Conservation (phyloP, 768 basidiomycete genomes). For the Strobilomyces echinocephalus region DNA sequence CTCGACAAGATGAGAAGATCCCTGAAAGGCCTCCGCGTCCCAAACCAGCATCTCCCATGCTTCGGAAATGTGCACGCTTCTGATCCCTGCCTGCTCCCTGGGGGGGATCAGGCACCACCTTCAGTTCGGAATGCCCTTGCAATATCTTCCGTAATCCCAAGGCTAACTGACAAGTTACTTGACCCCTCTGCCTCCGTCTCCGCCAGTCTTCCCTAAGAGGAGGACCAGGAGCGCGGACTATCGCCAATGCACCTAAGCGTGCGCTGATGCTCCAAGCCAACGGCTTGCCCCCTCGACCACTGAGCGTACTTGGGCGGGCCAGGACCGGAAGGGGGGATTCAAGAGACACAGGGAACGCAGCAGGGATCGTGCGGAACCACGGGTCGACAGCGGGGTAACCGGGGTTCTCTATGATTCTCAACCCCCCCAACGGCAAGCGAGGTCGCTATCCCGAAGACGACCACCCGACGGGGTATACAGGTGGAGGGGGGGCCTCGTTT, state of each 20-base stretch:
- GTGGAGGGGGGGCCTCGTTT: constrained; percentile 31
- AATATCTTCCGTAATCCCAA: constrained; percentile 12
- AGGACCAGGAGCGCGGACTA: constrained; percentile 8
- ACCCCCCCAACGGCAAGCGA: constrained; percentile 13
- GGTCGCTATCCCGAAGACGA: constrained; percentile 17
- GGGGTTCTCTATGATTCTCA: not conserved
- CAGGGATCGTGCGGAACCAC: constrained; percentile 20
- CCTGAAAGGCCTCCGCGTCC: constrained; percentile 6
- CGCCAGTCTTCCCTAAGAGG: not conserved
- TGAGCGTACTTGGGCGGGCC: constrained; percentile 9
- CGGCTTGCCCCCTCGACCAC: constrained; percentile 28
- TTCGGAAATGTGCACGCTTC: constrained; percentile 9
- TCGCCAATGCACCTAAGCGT: constrained; percentile 30
- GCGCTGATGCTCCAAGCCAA: constrained; percentile 27
- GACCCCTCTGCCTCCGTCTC: constrained; percentile 3
- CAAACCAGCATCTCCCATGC: constrained; percentile 1
- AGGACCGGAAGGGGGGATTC: constrained; percentile 13
- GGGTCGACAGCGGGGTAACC: constrained; percentile 9
- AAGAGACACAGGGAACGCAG: constrained; percentile 15
- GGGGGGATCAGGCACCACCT: constrained; percentile 1
- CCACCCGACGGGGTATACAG: not conserved
- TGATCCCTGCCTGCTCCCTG: constrained; percentile 2
- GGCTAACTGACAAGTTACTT: not conserved
- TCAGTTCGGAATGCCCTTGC: constrained; percentile 9
- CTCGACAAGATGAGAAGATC: not conserved